These are phyloP conservation scores for Takakia lepidozioides DNA, from an alignment of 225 moss, liverwort and hornwort genomes.

Conservation along the genomic window DNA sequence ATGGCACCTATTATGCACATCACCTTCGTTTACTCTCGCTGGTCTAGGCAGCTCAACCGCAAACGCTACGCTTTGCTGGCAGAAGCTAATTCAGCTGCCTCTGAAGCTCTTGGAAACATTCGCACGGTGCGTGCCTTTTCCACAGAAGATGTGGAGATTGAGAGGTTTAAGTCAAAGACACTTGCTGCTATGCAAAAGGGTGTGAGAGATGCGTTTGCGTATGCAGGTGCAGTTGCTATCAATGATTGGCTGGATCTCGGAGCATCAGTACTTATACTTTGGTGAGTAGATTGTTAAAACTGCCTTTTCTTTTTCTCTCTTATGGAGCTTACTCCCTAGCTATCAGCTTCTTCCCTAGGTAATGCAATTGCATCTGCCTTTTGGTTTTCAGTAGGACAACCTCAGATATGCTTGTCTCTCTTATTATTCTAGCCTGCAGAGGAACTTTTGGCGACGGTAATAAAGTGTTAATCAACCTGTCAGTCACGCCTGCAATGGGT, in stretches of 20 bases:
- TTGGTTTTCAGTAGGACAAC: too few relatives aligned
- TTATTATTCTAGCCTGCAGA: too few relatives aligned
- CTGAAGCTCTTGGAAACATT: slow-evolving; percentile 94
- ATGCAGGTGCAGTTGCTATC: slow-evolving; percentile 95
- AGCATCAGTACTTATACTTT: slow-evolving; percentile 90
- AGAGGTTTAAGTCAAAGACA: slow-evolving; percentile 86
- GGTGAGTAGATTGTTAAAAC: slow-evolving; percentile 53
- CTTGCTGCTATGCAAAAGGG: slow-evolving; percentile 89
- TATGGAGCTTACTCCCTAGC: too few relatives aligned
- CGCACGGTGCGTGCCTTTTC: slow-evolving; percentile 98
- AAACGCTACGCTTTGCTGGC: slow-evolving; percentile 96
- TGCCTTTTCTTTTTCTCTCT: too few relatives aligned
- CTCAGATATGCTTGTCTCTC: too few relatives aligned
- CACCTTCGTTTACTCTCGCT: slow-evolving; percentile 93
- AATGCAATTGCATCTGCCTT: too few relatives aligned
- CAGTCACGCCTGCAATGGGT: too few relatives aligned
- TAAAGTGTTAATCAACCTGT: too few relatives aligned
- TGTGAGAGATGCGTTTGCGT: slow-evolving; percentile 93
- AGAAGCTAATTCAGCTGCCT: slow-evolving; percentile 94
- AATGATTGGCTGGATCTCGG: slow-evolving; percentile 98
- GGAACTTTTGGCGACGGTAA: too few relatives aligned
- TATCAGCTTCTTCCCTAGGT: too few relatives aligned
- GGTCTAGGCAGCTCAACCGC: slow-evolving; percentile 96
- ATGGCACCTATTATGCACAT: slow-evolving; percentile 99
- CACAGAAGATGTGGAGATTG: slow-evolving; percentile 93